Evolutionary conservation across 192 early-diverging fungal genomes (phyloP), one percentile per base, ranked within the genome.

Genomic region (Coemansia sp.): DNA sequence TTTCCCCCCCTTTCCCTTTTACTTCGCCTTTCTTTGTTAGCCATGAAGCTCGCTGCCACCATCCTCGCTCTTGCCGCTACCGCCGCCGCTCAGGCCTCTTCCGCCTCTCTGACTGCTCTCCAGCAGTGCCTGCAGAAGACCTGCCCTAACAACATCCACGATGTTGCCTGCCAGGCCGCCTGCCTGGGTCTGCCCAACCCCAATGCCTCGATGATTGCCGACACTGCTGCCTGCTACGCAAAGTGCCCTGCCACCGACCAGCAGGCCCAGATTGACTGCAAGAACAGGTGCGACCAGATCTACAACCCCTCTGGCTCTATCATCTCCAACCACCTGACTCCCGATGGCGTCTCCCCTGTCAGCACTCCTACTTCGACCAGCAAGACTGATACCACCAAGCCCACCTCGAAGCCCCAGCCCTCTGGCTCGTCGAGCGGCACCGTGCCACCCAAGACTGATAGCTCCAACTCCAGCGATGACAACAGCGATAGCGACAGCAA

Each of bases 131-230:
- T 76, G n/a, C 35, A 76, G 68, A 42, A 65, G 47, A 76, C 55
- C 65, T 82, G 79, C 67, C 39, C 74, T 21, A 32, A 40, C 62
- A 71, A 74, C 73, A 40, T 23, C 30, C 42, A 58, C 40, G 63
- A 74, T 23, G 70, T 68, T 62, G 69, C 60, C 72, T 82, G 79
- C 79, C 79, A 82, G 79, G 79, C 79, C 16, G 70, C 79, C 43
- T 82, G 79, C 71, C 40, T 60, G 19, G 58, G 50, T 62, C 63
- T 60, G 62, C 79, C 79, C 35, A 82, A 82, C 68, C 79, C 79
- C 49, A 82, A 82, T 59, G 53, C 74, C 44, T 76, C 74, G 19
- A 82, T 82, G 79, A 82, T 82, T 42, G 64, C 67, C 13, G 62
- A 61, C 23, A 68, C 74, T 63, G 74, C 66, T 72, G 66, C 76